Base-by-base conservation (phyloP, 768 basidiomycete genomes). In the Boletus insuetus region DNA sequence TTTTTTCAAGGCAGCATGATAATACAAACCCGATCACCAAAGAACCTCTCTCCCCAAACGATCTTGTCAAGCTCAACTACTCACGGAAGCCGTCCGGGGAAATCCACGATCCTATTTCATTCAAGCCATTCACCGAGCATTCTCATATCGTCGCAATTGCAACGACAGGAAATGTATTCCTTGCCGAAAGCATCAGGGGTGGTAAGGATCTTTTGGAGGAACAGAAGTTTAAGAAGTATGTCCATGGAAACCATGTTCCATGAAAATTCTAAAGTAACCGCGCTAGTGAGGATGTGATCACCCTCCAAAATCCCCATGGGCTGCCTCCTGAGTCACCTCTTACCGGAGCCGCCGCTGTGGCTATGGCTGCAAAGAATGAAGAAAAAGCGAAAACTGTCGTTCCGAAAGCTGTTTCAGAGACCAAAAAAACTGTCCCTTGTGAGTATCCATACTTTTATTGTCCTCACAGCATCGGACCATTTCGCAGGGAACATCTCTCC, bases 51-150 rank as follows among this genome's bases (percentile, higher is more conserved):
- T 68, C 73, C 4, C 87, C 90, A 0, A 77, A 83, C 8, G 87
- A 90, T 56, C 80, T 94, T 51, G 87, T 93, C 44, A 80, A 82
- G n/a, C 79, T 93, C 31, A 80, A 90, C 66, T 94, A 93, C 65
- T 83, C 86, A 1, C 80, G 92, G 58, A 95, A 95, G 70, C 76
- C 89, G 3, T 84, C 92, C 24, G 89, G 89, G 38, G 89, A 94
- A 70, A 83, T 91, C 13, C 88, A 97, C 69, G 97, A 99, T 69
- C 97, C 97, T 1, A 94, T 99, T 42, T 93, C 94, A 4, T 99
- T 96, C 82, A 98, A 98, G 70, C 89, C 91, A 3, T 97, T 99
- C 79, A 94, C 82, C 67, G 89, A 96, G 58, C 96, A 98, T 69
- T 95, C 96, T 1, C 91, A 98, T 67, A 91, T 99, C 52, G 91